Base-by-base conservation (phyloP, 2,329 filamentous ascomycete genomes). In the Pseudogymnoascus sp. region DNA sequence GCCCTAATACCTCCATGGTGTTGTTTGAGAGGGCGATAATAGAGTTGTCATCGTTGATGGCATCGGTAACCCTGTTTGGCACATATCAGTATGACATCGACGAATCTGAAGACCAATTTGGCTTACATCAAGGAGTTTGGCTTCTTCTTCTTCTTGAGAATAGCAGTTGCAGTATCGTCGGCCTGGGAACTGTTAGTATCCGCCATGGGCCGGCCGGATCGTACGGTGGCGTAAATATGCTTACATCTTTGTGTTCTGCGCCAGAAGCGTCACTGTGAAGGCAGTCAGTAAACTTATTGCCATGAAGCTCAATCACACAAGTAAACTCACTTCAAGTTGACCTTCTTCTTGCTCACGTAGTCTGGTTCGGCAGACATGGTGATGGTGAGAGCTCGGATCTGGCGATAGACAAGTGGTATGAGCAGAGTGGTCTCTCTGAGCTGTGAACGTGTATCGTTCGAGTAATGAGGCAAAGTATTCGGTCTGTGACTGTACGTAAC, bases 141-240 rank as follows among this genome's bases (percentile, higher is more conserved):
- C 91, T 99, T 99, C 92, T 99, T 99, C 89, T 99, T 99, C 85
- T 97, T 97, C 83, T 97, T 97, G 73, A 99, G 85, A 71, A 99
- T 99, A 69, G 94, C 94, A 51, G 94, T 99, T 61, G 94, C 86
- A 66, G 88, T 91, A 74, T 96, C 94, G 76, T 97, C 90, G 72
- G 91, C 87, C 87, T 95, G 72, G 64, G 31, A 42, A 33, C 64
- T 63, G 73, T 80, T 69, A 76, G 74, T 70, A 68, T 70, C 42
- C 9, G 42, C 63, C 64, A 62, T 60, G 41, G 63, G 61, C 60
- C 66, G 70, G 67, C 62, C 66, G 65, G 61, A 67, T 68, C 38
- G 68, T 66, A 65, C 67, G 68, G 66, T 70, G 67, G 63, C 63
- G 61, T 62, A 62, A 59, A 38, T 59, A 71, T 72, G 48, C 84